Evolutionary conservation across 176 grass and related monocot genomes (phyloP).

Genomic region (Aechmea fasciata): DNA sequence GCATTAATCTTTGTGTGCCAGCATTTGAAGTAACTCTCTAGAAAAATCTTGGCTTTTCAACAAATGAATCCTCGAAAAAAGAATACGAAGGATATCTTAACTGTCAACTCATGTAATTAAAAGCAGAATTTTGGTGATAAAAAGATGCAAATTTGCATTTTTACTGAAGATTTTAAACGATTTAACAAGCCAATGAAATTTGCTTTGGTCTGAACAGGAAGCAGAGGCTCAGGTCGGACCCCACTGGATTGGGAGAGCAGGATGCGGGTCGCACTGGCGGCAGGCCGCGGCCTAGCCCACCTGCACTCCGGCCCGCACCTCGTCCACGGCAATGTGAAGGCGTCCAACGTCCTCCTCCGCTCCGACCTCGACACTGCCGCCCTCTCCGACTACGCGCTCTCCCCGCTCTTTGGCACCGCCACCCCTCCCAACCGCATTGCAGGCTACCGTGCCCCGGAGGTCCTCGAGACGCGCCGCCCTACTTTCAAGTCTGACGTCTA

Average conservation of each 20-base stretch:
- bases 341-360: conserved; percentile 88
- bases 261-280: conserved; percentile 58
- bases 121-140: too few relatives aligned
- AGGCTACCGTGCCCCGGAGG: conserved; percentile 67
- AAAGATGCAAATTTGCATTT: too few relatives aligned
- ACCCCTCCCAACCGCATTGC: conserved; percentile 34
- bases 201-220: conserved; percentile 23
- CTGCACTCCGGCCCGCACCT: conserved; percentile 54
- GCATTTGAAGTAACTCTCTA: too few relatives aligned
- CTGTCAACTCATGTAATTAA: too few relatives aligned
- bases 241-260: conserved; percentile 69
- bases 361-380: conserved; percentile 50
- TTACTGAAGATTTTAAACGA: too few relatives aligned
- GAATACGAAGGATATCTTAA: too few relatives aligned
- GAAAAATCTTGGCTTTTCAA: too few relatives aligned
- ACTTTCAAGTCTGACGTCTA: conserved; percentile 76
- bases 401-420: conserved; percentile 53
- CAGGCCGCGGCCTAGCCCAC: conserved; percentile 67
- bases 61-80: too few relatives aligned
- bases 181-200: too few relatives aligned
- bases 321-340: conserved; percentile 80
- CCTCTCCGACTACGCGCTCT: conserved; percentile 66
- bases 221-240: conserved; percentile 42
- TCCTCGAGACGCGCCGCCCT: conserved; percentile 46
- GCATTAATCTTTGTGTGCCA: too few relatives aligned